Base-by-base conservation (phyloP, 495 filamentous ascomycete genomes). In the Penicillium simplicissimum region DNA sequence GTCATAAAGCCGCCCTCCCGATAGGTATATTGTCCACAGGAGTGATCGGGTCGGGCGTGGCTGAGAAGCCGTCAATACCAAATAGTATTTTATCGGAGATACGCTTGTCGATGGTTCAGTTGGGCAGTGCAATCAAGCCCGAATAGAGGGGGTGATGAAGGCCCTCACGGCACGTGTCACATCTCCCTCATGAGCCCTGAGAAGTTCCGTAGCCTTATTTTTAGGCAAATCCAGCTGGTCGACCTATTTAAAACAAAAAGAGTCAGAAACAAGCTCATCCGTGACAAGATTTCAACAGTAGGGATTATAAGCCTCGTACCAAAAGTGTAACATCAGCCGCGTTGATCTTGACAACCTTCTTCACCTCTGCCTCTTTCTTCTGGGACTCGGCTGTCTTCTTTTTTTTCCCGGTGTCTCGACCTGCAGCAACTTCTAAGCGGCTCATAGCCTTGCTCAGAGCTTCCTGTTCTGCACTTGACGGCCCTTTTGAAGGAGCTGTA, bases 381-480 rank as follows among this genome's bases (percentile, higher is more conserved):
- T 68, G 67, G 42, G 64, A 72, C n/a, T 73, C 70, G 58, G 42
- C 45, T 36, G 34, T 35, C 55, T 59, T 37, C 48, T 68, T 73
- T 28, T 58, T 67, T 3, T 34, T n/a, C n/a, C n/a, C 64, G 10
- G 54, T 10, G 1, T 59, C 65, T 17, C 73, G 74, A 6, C 78
- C 81, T 21, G 77, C 67, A 33, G 70, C 72, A 64, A 78, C 80
- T 73, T 81, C 84, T 8, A 92, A 76, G 49, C 84, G 80, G 69
- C 86, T 86, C 85, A 98, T 93, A 13, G 93, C 94, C 71, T 91
- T 89, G 38, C 85, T 87, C 23, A 96, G 81, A 28, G 92, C 93
- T 64, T 95, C 92, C 55, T 90, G 84, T 65, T 96, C 90, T 35
- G 88, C 78, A 43, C 73, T 73, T 0, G 76, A 74, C 8, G 78